These are phyloP conservation scores for Lentinula sp. DNA, from an alignment of 768 basidiomycete species.

Conservation along the genomic window DNA sequence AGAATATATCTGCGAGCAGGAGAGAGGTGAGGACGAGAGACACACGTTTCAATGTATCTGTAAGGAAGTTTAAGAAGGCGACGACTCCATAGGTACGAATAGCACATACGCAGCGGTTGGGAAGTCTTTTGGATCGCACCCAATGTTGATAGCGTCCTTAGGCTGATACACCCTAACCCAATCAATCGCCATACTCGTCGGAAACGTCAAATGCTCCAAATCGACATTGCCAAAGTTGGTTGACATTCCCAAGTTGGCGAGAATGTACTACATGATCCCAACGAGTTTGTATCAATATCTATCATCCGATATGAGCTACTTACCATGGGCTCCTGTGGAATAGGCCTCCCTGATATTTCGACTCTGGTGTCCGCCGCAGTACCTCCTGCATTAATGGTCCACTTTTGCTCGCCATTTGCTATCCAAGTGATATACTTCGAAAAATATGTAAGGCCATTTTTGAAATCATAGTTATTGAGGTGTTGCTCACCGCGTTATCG, in stretches of 20 bases:
- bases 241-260: conserved; percentile 83
- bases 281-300: not conserved
- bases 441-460: not conserved
- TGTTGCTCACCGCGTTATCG: conserved; percentile 43
- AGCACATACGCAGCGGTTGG: conserved; percentile 53
- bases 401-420: conserved; percentile 48
- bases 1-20: not conserved
- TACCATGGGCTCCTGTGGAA: conserved; percentile 85
- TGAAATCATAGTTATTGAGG: not conserved
- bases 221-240: conserved; percentile 71
- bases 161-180: conserved; percentile 92
- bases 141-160: conserved; percentile 61
- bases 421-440: conserved; percentile 78
- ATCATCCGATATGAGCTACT: conserved; percentile 1
- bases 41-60: not conserved
- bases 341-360: conserved; percentile 59
- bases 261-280: conserved; percentile 48
- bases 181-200: conserved; percentile 53
- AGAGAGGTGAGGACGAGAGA: not conserved
- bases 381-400: conserved; percentile 64
- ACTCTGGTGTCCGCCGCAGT: conserved; percentile 49
- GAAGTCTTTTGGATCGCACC: conserved; percentile 74
- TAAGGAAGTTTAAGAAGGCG: not conserved
- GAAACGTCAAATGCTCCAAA: conserved; percentile 64
- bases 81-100: not conserved